A percentile compares a stretch with the other conserved stretches of the same genome.
Conservation (phyloP, 1,139 yeast species). For the Candida buenavistaensis region DNA sequence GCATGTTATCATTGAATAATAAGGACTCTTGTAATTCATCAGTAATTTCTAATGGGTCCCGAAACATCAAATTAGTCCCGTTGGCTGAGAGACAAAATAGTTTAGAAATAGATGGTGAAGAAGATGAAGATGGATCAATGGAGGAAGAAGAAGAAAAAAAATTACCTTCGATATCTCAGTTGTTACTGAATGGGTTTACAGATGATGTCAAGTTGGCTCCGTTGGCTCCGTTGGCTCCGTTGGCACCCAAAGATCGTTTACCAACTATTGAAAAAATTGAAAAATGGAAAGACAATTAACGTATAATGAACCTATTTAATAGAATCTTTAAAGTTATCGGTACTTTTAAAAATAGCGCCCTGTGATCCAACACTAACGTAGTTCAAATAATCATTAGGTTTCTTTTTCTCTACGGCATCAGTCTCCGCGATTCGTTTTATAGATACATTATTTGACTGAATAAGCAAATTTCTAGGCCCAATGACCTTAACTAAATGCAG, state of each 20-base stretch:
- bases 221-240: conserved; percentile 6
- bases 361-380: conserved; percentile 42
- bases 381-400: conserved; percentile 44
- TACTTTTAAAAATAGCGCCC: conserved; percentile 39
- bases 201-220: conserved; percentile 7
- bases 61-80: too few species aligned
- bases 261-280: conserved; percentile 13
- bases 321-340: conserved; percentile 42
- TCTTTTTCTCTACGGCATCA: conserved; percentile 7
- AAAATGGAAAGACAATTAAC: conserved; percentile 12
- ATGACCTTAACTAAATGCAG: conserved; percentile 45
- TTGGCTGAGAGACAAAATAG: not conserved
- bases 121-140: conserved; percentile 12
- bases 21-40: conserved; percentile 7
- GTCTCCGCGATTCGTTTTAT: not conserved
- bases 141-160: conserved; percentile 5
- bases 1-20: conserved; percentile 8
- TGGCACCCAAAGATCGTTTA: conserved; percentile 7
- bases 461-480: conserved; percentile 57
- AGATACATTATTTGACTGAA: conserved; percentile 37
- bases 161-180: conserved; percentile 15
- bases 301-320: too few species aligned
- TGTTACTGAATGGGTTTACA: conserved; percentile 8
- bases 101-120: conserved; percentile 6
- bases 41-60: too few species aligned